Percentiles rank a stretch among this genome's conserved stretches.
Evolutionary conservation across 108 stramenopile species (phyloP).

Genomic region (Skeletonema menzelii): DNA sequence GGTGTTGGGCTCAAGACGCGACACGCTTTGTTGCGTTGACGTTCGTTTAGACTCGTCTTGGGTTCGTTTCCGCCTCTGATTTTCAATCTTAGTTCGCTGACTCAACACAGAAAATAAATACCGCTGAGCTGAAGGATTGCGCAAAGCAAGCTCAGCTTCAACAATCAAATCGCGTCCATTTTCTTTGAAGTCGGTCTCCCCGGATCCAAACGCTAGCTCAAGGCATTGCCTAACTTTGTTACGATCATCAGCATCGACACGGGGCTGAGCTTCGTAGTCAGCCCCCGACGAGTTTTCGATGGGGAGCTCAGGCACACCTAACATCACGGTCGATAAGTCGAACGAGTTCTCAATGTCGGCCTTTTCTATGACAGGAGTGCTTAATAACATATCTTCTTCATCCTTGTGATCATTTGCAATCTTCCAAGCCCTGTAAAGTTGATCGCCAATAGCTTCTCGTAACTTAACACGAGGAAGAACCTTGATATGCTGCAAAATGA

Average conservation of each 20-base stretch:
- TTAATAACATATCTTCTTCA: conserved; percentile 35
- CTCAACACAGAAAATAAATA: conserved; percentile 74
- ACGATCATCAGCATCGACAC: conserved; percentile 70
- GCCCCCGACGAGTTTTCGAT: conserved; percentile 25
- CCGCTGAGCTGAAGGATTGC: conserved; percentile 77
- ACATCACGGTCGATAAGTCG: conserved; percentile 50
- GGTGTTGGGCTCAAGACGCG: conserved; percentile 59
- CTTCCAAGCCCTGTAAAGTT: conserved; percentile 72
- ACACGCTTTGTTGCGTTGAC: conserved; percentile 43
- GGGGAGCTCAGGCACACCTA: conserved; percentile 44
- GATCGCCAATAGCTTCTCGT: conserved; percentile 82
- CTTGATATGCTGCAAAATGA: neutral
- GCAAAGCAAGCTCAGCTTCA: conserved; percentile 78
- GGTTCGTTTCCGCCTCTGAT: conserved; percentile 49
- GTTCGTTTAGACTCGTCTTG: conserved; percentile 34
- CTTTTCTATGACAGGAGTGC: conserved; percentile 32
- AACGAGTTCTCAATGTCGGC: conserved; percentile 41
- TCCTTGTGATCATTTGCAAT: conserved; percentile 58
- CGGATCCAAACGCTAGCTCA: conserved; percentile 51
- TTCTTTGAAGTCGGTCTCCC: conserved; percentile 46
- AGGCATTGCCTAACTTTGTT: conserved; percentile 73
- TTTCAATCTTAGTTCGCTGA: conserved; percentile 66
- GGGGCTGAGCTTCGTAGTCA: conserved; percentile 51
- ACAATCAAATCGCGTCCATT: conserved; percentile 72
- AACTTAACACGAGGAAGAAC: conserved; percentile 51